Evolutionary conservation across 1,284 basidiomycete genomes (phyloP).

Genomic region (Puccinia coronata): DNA sequence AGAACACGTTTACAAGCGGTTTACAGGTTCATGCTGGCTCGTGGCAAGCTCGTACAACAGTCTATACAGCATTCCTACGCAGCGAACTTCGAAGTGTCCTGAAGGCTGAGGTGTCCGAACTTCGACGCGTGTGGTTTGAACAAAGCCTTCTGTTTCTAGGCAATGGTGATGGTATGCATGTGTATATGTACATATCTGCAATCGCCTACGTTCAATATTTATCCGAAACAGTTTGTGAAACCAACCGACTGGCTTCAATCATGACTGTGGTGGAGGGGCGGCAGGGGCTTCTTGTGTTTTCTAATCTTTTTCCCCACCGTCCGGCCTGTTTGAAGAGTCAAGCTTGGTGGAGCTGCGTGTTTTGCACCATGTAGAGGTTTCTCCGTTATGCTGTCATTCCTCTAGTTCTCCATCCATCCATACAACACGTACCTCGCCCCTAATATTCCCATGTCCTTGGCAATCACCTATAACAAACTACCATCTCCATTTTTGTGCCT

Average conservation of each 20-base stretch:
- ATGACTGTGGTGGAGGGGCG: too few relatives aligned
- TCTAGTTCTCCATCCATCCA: background rate
- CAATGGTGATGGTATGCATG: background rate
- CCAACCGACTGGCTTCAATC: background rate
- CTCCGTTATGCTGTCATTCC: background rate
- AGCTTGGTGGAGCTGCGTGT: too few relatives aligned
- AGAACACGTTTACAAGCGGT: background rate
- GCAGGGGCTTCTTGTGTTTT: background rate
- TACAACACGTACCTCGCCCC: background rate
- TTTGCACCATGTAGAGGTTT: background rate
- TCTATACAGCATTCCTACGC: conserved; percentile 10
- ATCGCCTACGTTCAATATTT: background rate
- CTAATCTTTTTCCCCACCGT: background rate
- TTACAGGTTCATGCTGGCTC: background rate
- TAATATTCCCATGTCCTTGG: background rate
- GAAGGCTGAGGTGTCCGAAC: too few relatives aligned
- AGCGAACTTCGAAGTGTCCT: too few relatives aligned
- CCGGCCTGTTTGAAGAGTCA: background rate
- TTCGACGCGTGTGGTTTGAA: background rate
- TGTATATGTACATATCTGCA: too few relatives aligned
- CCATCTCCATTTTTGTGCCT: too few relatives aligned
- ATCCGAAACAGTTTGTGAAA: background rate
- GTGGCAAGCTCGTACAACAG: too few relatives aligned
- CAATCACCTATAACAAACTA: background rate
- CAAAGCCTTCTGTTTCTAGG: conserved; percentile 4